phyloP scores from a whole-genome alignment of 2,329 filamentous ascomycete species.

The Aquanectria penicillioides region DNA sequence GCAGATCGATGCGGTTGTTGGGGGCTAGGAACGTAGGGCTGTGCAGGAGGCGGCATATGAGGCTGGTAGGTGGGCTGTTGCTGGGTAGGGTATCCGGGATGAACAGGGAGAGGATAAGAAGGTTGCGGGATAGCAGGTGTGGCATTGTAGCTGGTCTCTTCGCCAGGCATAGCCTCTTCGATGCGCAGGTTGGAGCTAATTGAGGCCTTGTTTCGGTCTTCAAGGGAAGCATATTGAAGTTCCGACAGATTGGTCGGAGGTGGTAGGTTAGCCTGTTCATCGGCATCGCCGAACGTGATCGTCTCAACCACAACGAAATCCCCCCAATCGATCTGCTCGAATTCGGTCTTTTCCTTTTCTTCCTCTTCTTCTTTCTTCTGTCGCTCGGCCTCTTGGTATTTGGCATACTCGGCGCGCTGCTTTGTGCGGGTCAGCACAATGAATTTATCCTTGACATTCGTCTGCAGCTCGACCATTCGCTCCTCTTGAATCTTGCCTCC shows the following conservation, averaged over 20 bases:
- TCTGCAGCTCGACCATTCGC: conserved; percentile 76
- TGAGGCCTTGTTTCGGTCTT: conserved; percentile 93
- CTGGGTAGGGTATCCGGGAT: conserved; percentile 54
- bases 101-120: conserved; percentile 56
- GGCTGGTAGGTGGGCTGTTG: conserved; percentile 47
- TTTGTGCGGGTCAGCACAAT: conserved; percentile 82
- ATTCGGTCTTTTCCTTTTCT: conserved; percentile 78
- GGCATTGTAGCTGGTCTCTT: conserved; percentile 68
- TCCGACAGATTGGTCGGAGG: conserved; percentile 91
- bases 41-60: conserved; percentile 53
- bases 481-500: conserved; percentile 76
- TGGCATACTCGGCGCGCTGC: conserved; percentile 87
- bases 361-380: conserved; percentile 88
- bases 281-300: conserved; percentile 88
- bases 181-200: conserved; percentile 85
- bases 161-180: conserved; percentile 93
- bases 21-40: conserved; percentile 36
- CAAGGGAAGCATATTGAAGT: conserved; percentile 91
- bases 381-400: conserved; percentile 85
- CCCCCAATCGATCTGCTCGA: conserved; percentile 96
- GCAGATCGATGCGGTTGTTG: conserved; percentile 48
- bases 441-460: conserved; percentile 82
- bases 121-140: conserved; percentile 49
- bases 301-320: conserved; percentile 97
- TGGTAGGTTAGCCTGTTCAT: conserved; percentile 87